Conservation (phyloP, 2,329 filamentous ascomycete genomes). For the Phialophora macrospora region DNA sequence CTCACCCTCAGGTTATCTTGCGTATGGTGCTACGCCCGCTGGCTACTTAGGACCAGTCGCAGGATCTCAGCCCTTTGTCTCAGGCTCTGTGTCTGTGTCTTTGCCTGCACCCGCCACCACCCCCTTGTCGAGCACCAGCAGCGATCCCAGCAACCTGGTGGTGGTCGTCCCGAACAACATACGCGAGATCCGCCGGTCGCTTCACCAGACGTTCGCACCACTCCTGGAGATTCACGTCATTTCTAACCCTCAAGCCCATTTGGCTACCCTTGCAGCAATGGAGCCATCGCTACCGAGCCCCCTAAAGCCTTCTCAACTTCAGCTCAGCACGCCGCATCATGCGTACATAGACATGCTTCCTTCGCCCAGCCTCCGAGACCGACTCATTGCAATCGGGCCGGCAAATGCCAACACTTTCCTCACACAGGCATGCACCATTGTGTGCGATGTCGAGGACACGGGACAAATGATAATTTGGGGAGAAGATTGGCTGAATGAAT, state of each 20-base stretch:
- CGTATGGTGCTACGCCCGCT: slow-evolving; percentile 30
- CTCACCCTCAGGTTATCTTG: slow-evolving; percentile 36
- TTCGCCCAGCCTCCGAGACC: slow-evolving; percentile 48
- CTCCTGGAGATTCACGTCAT: slow-evolving; percentile 45
- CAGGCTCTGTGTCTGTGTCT: slow-evolving; percentile 13
- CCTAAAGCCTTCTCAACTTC: slow-evolving; percentile 48
- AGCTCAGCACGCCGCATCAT: slow-evolving; percentile 50
- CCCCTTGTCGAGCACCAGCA: slow-evolving; percentile 29
- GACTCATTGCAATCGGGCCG: slow-evolving; percentile 44
- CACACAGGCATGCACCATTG: slow-evolving; percentile 46
- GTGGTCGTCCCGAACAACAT: slow-evolving; percentile 46
- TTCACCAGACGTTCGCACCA: slow-evolving; percentile 46
- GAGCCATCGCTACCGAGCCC: slow-evolving; percentile 44
- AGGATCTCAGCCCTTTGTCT: slow-evolving; percentile 23
- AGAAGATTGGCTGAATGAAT: slow-evolving; percentile 50
- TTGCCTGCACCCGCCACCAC: slow-evolving; percentile 30
- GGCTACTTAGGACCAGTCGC: slow-evolving; percentile 30
- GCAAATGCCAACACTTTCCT: slow-evolving; percentile 49
- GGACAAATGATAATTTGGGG: slow-evolving; percentile 53
- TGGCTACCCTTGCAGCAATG: slow-evolving; percentile 41
- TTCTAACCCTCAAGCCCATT: slow-evolving; percentile 46
- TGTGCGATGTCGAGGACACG: slow-evolving; percentile 45
- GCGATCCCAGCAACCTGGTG: slow-evolving; percentile 32
- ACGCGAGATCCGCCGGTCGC: slow-evolving; percentile 44
- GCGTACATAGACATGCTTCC: slow-evolving; percentile 52